phyloP scores from a whole-genome alignment of 179 eudicot species.

The Silene vulgaris region DNA sequence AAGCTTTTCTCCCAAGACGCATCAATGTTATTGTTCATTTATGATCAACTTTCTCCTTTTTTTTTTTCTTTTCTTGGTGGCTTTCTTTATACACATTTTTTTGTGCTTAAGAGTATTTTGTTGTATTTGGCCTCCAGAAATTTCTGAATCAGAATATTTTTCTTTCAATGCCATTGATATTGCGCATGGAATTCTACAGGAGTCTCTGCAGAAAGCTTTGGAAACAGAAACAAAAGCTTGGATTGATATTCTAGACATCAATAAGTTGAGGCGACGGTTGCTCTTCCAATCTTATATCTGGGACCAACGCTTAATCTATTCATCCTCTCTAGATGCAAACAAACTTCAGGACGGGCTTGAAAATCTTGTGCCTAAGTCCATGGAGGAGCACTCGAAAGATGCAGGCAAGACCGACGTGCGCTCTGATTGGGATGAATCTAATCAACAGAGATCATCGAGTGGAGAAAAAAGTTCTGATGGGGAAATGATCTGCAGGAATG shows the following conservation, averaged over 20 bases:
- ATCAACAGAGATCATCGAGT: conserved; percentile 25
- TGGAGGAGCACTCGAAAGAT: conserved; percentile 33
- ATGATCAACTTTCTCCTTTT: not conserved
- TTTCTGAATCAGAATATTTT: not conserved
- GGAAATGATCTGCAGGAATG: conserved; percentile 27
- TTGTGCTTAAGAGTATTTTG: not conserved
- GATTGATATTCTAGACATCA: conserved; percentile 71
- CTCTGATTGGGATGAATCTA: conserved; percentile 19
- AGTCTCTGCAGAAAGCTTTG: conserved; percentile 39
- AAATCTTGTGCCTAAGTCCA: conserved; percentile 25
- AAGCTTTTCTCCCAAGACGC: not conserved
- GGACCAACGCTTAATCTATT: conserved; percentile 64
- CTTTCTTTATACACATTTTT: not conserved
- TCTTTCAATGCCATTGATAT: conserved; percentile 2
- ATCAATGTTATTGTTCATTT: not conserved
- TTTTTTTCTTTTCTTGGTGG: not conserved
- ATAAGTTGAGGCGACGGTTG: conserved; percentile 56
- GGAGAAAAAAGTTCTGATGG: conserved; percentile 26
- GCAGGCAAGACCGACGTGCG: conserved; percentile 24
- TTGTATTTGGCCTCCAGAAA: conserved; percentile 6
- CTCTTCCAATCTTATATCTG: conserved; percentile 63
- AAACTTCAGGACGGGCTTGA: conserved; percentile 28
- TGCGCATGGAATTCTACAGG: conserved; percentile 35
- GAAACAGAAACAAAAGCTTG: conserved; percentile 34
- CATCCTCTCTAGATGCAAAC: conserved; percentile 34